Evolutionary conservation across 2,329 filamentous ascomycete species (phyloP), one percentile per base, ranked within the genome.

Genomic region (Verticillium dahliae): DNA sequence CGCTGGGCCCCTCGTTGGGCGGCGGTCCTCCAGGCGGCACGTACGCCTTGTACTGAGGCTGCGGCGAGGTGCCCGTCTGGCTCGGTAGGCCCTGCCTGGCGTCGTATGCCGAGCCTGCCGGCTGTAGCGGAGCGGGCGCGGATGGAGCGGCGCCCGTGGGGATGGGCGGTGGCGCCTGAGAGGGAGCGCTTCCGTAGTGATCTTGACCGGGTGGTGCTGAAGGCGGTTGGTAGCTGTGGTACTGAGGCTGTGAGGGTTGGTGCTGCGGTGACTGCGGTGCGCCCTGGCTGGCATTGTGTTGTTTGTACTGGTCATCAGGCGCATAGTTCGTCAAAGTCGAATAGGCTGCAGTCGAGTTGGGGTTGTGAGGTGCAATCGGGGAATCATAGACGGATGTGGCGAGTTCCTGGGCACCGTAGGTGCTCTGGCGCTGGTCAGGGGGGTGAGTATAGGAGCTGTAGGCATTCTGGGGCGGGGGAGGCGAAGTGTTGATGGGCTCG

Each of bases 361-460:
- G 76, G 69, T 80, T 81, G 70, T 83, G 80, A 6, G 80, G 73
- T 13, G 80, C 84, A 45, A 90, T 81, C 52, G 90, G 90, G 3
- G 89, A 90, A 73, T 92, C 89, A 69, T 92, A 93, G 10, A 85
- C 85, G 1, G 89, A 90, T 0, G 90, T 92, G 33, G 90, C 88
- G 56, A 94, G 79, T 75, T 94, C 90, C 74, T 93, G 90, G 0
- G 90, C 85, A 34, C 87, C 86, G 67, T 89, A 90, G 11, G 85
- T 89, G 72, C 86, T 89, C 69, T 87, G 84, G 3, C 83, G 85
- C 61, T 84, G 85, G 61, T 71, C 75, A 62, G 74, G 76, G 60
- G 74, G 80, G 72, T 73, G 81, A 54, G 74, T 69, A 65, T 84
- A 85, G 6, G 78, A 72, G 41, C 77, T 72, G 68, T 86, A 85